Evolutionary conservation across 2,329 filamentous ascomycete species (phyloP).

Genomic region (Lecanicillium sp.): DNA sequence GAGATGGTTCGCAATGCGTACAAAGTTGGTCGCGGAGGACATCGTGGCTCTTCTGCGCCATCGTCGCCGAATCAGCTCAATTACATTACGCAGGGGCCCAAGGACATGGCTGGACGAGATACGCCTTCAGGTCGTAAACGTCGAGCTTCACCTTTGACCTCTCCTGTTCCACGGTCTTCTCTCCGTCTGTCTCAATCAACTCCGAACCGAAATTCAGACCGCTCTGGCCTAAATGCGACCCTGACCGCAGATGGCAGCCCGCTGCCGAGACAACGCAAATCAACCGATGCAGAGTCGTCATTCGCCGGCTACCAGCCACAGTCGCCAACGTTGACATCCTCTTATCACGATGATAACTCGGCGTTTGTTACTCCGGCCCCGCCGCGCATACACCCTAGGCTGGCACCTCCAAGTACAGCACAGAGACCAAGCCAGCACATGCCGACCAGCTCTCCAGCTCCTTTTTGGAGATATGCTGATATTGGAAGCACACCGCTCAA

Average conservation of each 20-base stretch:
- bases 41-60: slow-evolving; percentile 62
- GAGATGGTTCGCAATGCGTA: slow-evolving; percentile 76
- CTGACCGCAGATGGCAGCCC: slow-evolving; percentile 55
- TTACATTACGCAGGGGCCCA: slow-evolving; percentile 54
- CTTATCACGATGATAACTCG: slow-evolving; percentile 53
- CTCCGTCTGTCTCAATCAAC: slow-evolving; percentile 50
- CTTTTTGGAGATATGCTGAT: slow-evolving; percentile 84
- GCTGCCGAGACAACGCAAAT: slow-evolving; percentile 50
- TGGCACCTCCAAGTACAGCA: slow-evolving; percentile 74
- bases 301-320: slow-evolving; percentile 47
- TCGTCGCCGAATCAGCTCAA: slow-evolving; percentile 59
- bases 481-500: slow-evolving; percentile 66
- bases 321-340: slow-evolving; percentile 56
- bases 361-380: slow-evolving; percentile 69
- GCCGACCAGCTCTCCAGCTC: slow-evolving; percentile 77
- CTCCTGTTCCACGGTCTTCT: slow-evolving; percentile 48
- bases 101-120: slow-evolving; percentile 48
- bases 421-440: slow-evolving; percentile 80
- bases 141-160: slow-evolving; percentile 48
- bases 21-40: slow-evolving; percentile 55
- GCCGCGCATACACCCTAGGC: slow-evolving; percentile 63
- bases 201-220: slow-evolving; percentile 46
- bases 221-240: slow-evolving; percentile 31
- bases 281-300: slow-evolving; percentile 37
- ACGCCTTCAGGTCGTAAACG: slow-evolving; percentile 49